Evolutionary conservation across 352 stramenopile species (phyloP), one percentile per base, ranked within the genome.

Genomic region (Phytopythium cucurbitacearum): DNA sequence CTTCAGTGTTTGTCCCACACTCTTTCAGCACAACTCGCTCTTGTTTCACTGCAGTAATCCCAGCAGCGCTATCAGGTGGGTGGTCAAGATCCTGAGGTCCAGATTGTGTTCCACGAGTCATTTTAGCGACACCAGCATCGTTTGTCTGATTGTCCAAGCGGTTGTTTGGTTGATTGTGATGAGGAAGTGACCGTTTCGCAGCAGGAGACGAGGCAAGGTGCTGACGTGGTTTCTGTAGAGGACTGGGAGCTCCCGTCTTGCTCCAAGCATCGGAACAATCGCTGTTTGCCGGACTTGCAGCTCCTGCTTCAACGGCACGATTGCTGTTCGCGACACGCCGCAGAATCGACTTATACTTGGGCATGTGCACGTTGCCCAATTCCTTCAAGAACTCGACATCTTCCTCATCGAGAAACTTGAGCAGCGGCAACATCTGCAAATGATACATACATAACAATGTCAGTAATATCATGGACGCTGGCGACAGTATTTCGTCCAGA

Each of bases 331-430:
- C 57, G 40, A 76, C 67, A 9, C 70, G 64, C 3, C 75, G 72
- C 33, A 86, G 41, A 11, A 86, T 56, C 0, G 73, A 78, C 0
- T 76, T 62, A 51, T 90, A 92, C 40, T 76, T 80, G 16, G 81
- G 81, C 79, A 92, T 92, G 13, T 72, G 61, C 10, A 90, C 54
- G 12, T 55, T 72, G 10, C 65, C 73, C 34, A 90, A 65, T 41
- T 90, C 73, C 40, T 65, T 70, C 33, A 92, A 56, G 11, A 92
- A 59, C 10, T 64, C 57, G 0, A 78, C 69, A 43, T 90, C 76
- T 74, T 92, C 81, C 52, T 89, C 81, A 16, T 92, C 81, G 11
- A 92, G 62, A 3, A 80, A 53, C 46, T 69, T 39, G 39, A 48
- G 28, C 5, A 41, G 7, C 11, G 33, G 35, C 36, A 55, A 28